Percentiles rank a stretch among this genome's conserved stretches.
These are phyloP conservation scores for Hevea brasiliensis DNA, from an alignment of 345 rosid genomes.

Conservation along the genomic window DNA sequence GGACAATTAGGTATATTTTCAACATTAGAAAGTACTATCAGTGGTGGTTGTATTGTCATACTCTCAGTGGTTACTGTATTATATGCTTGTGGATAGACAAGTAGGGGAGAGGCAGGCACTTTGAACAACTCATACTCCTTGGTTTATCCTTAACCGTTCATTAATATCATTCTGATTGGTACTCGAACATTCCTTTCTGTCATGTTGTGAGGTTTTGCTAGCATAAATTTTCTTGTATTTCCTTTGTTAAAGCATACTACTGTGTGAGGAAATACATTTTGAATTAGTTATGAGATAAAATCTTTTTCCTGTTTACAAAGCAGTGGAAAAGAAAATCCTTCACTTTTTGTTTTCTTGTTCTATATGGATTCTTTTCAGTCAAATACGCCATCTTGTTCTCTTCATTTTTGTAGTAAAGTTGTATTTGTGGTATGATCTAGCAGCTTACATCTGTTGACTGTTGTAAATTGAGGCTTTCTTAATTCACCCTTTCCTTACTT, in stretches of 20 bases:
- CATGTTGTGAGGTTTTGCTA: background rate
- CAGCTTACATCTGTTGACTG: background rate
- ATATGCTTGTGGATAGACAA: background rate
- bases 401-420: background rate
- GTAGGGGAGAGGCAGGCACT: too few species aligned
- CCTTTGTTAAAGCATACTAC: background rate
- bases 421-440: background rate
- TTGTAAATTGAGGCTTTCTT: background rate
- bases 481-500: background rate
- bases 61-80: background rate
- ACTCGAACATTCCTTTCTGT: background rate
- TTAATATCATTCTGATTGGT: background rate
- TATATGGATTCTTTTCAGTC: background rate
- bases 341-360: background rate
- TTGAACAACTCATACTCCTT: background rate
- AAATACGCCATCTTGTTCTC: background rate
- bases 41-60: background rate
- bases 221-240: background rate
- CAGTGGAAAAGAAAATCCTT: background rate
- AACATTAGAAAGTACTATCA: background rate
- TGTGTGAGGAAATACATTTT: background rate
- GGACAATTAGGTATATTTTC: background rate
- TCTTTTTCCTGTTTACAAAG: background rate
- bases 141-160: background rate
- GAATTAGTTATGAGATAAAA: background rate